phyloP scores from a whole-genome alignment of 1,284 basidiomycete species.

The Ustilago tritici region DNA sequence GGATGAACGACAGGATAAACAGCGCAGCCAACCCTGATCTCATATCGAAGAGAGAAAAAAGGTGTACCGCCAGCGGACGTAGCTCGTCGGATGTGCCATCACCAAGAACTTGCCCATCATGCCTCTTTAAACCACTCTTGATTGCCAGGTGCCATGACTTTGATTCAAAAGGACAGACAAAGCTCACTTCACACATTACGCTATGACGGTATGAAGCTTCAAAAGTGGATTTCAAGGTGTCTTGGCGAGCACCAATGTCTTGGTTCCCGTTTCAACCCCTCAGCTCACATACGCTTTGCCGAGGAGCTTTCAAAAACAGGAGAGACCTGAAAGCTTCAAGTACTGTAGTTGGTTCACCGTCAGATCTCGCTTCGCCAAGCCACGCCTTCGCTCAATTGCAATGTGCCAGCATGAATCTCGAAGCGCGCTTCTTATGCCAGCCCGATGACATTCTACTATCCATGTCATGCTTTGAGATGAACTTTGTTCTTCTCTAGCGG shows the following conservation, averaged over 20 bases:
- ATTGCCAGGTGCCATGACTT: too few relatives aligned
- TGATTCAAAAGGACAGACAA: neutral
- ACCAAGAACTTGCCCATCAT: too few relatives aligned
- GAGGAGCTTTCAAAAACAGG: neutral
- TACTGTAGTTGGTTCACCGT: neutral
- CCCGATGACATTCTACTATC: neutral
- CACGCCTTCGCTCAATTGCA: neutral
- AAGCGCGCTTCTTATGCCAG: neutral
- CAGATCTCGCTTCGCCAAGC: conserved; percentile 6
- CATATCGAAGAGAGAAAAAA: neutral
- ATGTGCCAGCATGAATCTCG: conserved; percentile 9
- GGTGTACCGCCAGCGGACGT: neutral
- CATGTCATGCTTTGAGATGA: neutral
- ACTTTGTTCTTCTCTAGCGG: too few relatives aligned
- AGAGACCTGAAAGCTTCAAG: neutral
- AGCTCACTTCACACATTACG: neutral
- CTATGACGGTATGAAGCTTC: neutral
- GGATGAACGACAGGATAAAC: neutral
- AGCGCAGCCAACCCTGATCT: neutral
- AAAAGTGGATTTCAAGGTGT: neutral
- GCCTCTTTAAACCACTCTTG: too few relatives aligned
- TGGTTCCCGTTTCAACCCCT: neutral
- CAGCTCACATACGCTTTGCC: conserved; percentile 1
- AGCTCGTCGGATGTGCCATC: conserved; percentile 1
- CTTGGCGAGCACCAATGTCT: neutral